phyloP scores from a whole-genome alignment of 2,329 filamentous ascomycete species.

The Trichoderma sp. region DNA sequence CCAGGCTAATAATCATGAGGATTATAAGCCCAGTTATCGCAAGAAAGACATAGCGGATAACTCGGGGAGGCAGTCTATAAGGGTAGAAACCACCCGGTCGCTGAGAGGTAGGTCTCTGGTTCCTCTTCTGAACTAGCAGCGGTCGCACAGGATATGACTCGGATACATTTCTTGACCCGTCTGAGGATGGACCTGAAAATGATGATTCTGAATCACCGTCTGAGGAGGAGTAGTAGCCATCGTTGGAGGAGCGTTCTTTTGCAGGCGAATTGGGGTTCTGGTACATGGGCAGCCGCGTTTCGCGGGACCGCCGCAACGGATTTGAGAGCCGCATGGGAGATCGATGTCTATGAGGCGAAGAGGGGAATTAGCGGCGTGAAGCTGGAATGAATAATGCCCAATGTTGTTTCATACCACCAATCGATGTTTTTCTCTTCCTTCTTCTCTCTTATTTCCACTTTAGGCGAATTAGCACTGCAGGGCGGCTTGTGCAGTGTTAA shows the following conservation, averaged over 20 bases:
- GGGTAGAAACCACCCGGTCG: slow-evolving; percentile 31
- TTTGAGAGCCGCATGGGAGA: slow-evolving; percentile 50
- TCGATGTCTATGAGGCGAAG: background rate
- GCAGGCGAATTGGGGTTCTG: slow-evolving; percentile 42
- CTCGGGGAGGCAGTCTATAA: slow-evolving; percentile 67
- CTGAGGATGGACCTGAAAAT: slow-evolving; percentile 46
- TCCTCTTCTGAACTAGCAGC: slow-evolving; percentile 45
- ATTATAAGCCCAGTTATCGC: slow-evolving; percentile 66
- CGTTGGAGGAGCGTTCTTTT: slow-evolving; percentile 54
- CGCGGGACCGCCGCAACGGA: slow-evolving; percentile 48
- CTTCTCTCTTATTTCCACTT: background rate
- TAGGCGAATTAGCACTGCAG: background rate
- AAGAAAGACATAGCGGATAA: slow-evolving; percentile 76
- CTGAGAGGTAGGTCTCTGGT: slow-evolving; percentile 24
- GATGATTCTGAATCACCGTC: slow-evolving; percentile 45
- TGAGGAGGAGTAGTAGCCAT: slow-evolving; percentile 48
- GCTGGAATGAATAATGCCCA: background rate
- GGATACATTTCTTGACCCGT: slow-evolving; percentile 55
- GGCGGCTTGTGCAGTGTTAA: background rate
- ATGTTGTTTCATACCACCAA: slow-evolving; percentile 1
- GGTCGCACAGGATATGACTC: slow-evolving; percentile 43
- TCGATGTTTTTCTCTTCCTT: background rate
- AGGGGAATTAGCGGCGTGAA: background rate
- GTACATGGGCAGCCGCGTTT: slow-evolving; percentile 52
- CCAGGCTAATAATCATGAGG: slow-evolving; percentile 73